Base-by-base conservation (phyloP, 2,329 filamentous ascomycete genomes). In the Tolypocladium tropicale region DNA sequence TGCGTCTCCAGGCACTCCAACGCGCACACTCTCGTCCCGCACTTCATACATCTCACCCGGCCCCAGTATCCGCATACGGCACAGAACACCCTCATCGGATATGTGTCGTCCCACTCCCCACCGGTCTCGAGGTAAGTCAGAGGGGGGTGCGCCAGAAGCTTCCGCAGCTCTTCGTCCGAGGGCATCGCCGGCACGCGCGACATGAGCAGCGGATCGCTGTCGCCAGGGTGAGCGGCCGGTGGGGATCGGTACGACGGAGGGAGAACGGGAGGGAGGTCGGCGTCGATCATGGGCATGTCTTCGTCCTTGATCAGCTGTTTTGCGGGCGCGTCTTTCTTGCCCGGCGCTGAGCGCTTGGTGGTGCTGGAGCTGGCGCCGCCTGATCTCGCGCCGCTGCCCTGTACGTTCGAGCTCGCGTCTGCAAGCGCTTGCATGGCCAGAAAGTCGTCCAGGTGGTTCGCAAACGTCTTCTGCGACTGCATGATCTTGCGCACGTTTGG, bases 11-110 rank as follows among this genome's bases (percentile, higher is more conserved):
- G 77, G 64, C 89, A 92, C 57, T 89, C 85, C 61, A 92, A 70
- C 41, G 87, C 88, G 68, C 89, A 93, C n/a, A 89, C 84, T 63
- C 85, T 78, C 50, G 81, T 81, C n/a, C 88, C 88, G 71, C 89
- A 93, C 74, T 88, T 89, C 68, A 85, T 80, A 72, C 89, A 93
- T 69, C 79, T 81, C 50, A 90, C 84, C 43, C 84, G 76, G 2
- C 88, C 89, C 88, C 89, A 92, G 70, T 91, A 92, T 16, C 89
- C 89, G 66, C 89, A 93, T 34, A 90, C 83, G 66, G 86, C 86
- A 70, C 89, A 93, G 68, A 92, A 93, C 37, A 75, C 74, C 57
- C 88, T 76, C 51, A 75, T 74, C 2, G 86, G 85, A 60, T 83
- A 83, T 63, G 65, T 69, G 16, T 61, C 62, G 50, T 70, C 74